Conservation (phyloP, 2,329 filamentous ascomycete species). For the Arthrobotrys sphaeroides region DNA sequence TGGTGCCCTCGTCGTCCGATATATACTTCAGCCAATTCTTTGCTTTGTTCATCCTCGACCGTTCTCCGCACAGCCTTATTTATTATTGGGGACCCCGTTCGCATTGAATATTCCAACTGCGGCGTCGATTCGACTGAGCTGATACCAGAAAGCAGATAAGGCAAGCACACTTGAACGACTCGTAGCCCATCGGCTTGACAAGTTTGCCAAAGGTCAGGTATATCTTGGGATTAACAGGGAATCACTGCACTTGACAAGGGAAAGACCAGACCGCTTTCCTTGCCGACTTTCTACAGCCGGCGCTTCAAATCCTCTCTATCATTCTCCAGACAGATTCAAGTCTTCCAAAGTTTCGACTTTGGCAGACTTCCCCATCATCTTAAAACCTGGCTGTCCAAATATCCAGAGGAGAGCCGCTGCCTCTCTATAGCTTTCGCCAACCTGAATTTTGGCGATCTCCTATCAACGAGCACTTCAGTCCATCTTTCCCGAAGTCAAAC, state of each 20-base stretch:
- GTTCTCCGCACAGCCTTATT: slow-evolving; percentile 22
- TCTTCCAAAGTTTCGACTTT: slow-evolving; percentile 55
- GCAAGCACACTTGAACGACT: background rate
- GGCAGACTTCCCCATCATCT: slow-evolving; percentile 46
- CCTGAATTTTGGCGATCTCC: slow-evolving; percentile 53
- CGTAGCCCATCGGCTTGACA: background rate
- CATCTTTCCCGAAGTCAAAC: slow-evolving; percentile 48
- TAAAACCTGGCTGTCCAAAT: slow-evolving; percentile 55
- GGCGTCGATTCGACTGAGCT: slow-evolving; percentile 2
- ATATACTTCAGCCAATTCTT: slow-evolving; percentile 33
- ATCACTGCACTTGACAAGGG: background rate
- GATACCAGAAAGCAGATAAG: background rate
- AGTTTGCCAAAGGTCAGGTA: background rate
- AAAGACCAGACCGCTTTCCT: slow-evolving; percentile 32
- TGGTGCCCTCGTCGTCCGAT: slow-evolving; percentile 40
- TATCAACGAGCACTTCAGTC: slow-evolving; percentile 51
- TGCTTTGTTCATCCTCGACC: slow-evolving; percentile 29
- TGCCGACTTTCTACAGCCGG: slow-evolving; percentile 29
- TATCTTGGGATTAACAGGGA: background rate
- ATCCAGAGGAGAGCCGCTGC: slow-evolving; percentile 51
- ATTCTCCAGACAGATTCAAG: slow-evolving; percentile 19
- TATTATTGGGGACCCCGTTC: background rate
- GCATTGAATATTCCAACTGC: slow-evolving; percentile 6
- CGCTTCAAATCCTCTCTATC: slow-evolving; percentile 51
- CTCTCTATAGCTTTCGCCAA: slow-evolving; percentile 52